These are phyloP conservation scores for Psilocybe sp. DNA, from an alignment of 768 basidiomycete genomes.

Conservation along the genomic window DNA sequence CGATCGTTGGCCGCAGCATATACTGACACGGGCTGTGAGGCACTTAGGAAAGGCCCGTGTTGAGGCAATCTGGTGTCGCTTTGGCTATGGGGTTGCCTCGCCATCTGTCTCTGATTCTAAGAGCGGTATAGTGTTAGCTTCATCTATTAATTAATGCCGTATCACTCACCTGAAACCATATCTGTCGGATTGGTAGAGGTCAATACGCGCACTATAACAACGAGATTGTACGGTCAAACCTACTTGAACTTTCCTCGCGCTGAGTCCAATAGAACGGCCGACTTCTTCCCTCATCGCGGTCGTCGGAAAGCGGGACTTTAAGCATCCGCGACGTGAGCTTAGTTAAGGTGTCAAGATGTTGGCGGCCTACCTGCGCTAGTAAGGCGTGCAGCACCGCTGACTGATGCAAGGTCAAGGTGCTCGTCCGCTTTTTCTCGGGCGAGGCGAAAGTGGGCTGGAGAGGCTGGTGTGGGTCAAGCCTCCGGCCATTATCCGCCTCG, in stretches of 20 bases:
- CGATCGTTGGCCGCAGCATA: no score
- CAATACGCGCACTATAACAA: slow-evolving; percentile 15
- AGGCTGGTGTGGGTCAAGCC: slow-evolving; percentile 38
- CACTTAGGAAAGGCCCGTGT: slow-evolving; percentile 58
- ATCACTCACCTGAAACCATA: no score
- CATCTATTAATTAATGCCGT: not conserved
- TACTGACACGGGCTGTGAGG: no score
- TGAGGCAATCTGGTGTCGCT: slow-evolving; percentile 57
- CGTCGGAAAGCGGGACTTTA: no score
- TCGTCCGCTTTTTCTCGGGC: slow-evolving; percentile 79
- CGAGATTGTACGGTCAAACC: slow-evolving; percentile 25
- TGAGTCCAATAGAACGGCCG: no score
- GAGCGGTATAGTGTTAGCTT: slow-evolving; percentile 18
- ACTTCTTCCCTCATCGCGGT: no score
- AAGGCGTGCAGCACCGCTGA: slow-evolving; percentile 84
- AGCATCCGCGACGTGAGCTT: slow-evolving; percentile 5
- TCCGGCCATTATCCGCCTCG: slow-evolving; percentile 47
- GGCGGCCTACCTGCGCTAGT: slow-evolving; percentile 66
- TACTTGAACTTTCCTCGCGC: no score
- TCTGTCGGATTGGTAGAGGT: slow-evolving; percentile 40
- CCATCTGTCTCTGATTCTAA: slow-evolving; percentile 88
- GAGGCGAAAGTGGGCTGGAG: slow-evolving; percentile 36
- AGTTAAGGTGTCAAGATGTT: not conserved
- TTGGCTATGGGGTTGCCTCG: slow-evolving; percentile 69
- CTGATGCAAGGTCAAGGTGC: slow-evolving; percentile 83